phyloP scores from a whole-genome alignment of 2,329 filamentous ascomycete genomes.

The Lasiodiplodia theobromae region DNA sequence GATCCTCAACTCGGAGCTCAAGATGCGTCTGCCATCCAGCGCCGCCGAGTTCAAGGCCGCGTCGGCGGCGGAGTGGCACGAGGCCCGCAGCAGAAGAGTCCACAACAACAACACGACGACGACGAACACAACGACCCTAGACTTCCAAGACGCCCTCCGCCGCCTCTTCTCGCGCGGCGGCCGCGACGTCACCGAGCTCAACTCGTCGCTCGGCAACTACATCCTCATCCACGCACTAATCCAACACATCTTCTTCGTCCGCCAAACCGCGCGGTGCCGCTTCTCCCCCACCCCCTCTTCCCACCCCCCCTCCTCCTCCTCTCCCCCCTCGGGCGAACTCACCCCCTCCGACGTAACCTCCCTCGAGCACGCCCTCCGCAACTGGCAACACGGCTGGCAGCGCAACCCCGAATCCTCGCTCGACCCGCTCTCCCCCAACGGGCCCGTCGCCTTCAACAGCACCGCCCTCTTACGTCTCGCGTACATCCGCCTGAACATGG shows the following conservation, averaged over 20 bases:
- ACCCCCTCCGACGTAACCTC: conserved; percentile 49
- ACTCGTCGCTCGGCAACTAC: conserved; percentile 64
- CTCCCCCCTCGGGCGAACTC: too few relatives aligned
- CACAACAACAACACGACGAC: conserved; percentile 30
- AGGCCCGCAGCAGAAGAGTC: conserved; percentile 34
- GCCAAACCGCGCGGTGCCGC: conserved; percentile 55
- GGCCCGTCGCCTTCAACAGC: conserved; percentile 71
- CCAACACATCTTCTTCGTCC: conserved; percentile 74
- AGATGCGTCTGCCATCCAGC: conserved; percentile 61
- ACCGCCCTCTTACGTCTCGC: conserved; percentile 67
- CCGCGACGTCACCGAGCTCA: conserved; percentile 41
- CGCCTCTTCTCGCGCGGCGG: conserved; percentile 44
- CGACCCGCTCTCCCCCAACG: conserved; percentile 62
- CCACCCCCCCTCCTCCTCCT: conserved; percentile 31
- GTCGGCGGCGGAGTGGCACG: conserved; percentile 58
- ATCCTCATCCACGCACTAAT: conserved; percentile 75
- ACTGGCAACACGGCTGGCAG: conserved; percentile 52
- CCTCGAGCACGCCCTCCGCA: conserved; percentile 53
- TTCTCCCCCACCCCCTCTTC: conserved; percentile 38
- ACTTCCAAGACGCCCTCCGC: conserved; percentile 44
- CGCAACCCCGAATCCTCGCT: conserved; percentile 51
- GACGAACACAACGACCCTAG: conserved; percentile 29
- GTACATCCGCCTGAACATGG: conserved; percentile 71
- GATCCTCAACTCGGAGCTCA: conserved; percentile 62
- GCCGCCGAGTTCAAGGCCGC: conserved; percentile 63